Evolutionary conservation across 176 grass and related monocot species (phyloP).

Genomic region (Lolium rigidum): DNA sequence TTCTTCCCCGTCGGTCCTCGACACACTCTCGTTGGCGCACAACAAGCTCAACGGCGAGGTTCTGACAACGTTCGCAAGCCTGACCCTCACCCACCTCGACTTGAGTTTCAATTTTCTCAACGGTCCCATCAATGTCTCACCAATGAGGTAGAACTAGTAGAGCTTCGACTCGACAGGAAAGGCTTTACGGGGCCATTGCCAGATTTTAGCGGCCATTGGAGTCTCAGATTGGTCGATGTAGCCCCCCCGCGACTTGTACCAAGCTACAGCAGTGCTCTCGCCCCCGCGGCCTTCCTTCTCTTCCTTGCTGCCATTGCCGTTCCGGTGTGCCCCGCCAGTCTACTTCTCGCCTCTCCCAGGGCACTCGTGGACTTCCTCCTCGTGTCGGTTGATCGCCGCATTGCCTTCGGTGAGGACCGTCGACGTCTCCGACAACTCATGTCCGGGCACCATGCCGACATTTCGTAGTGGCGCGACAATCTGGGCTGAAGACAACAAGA

Average conservation of each 20-base stretch:
- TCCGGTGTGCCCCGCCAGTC: too few relatives aligned
- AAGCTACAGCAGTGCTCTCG: too few relatives aligned
- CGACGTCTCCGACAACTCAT: constrained; percentile 54
- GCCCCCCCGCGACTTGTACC: too few relatives aligned
- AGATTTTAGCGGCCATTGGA: constrained; percentile 34
- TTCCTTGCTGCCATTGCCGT: neutral
- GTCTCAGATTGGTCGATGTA: constrained; percentile 17
- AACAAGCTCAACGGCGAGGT: too few relatives aligned
- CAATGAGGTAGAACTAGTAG: constrained; percentile 30
- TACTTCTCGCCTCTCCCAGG: too few relatives aligned
- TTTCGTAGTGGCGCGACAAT: constrained; percentile 40
- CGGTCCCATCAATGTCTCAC: constrained; percentile 29
- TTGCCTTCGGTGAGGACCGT: constrained; percentile 36
- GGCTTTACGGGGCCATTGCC: constrained; percentile 48
- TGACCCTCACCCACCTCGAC: constrained; percentile 19
- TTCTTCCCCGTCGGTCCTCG: too few relatives aligned
- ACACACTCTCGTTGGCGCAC: too few relatives aligned
- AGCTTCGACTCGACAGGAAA: constrained; percentile 40
- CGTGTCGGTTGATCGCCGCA: neutral
- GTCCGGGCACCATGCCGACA: constrained; percentile 40
- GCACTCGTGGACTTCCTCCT: too few relatives aligned
- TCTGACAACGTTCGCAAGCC: neutral
- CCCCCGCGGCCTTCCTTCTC: too few relatives aligned
- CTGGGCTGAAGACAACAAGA: too few relatives aligned
- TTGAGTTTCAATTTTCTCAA: neutral